Evolutionary conservation across 176 grass and related monocot genomes (phyloP), one percentile per base, ranked within the genome.

Genomic region (Bothriochloa decipiens): DNA sequence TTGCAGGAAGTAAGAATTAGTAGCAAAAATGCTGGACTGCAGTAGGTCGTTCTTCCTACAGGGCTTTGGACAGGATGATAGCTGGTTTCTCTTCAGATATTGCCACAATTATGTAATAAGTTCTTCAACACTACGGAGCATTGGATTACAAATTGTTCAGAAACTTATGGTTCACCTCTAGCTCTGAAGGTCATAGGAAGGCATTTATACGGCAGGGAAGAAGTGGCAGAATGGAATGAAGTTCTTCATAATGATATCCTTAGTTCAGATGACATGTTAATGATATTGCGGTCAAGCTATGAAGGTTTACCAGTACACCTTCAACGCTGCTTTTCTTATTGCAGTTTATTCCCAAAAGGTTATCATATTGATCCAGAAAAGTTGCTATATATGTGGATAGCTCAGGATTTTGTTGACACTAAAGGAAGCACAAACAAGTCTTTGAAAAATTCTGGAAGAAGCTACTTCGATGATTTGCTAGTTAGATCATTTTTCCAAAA

Each of bases 321-420:
- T 39, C 17, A 80, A 40, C 74, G 18, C 22, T 74, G 84, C 41
- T 86, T 86, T 81, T 58, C 41, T 32, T 86, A 86, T 50, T 86
- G 77, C 43, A 66, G 84, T 74, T 73, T 86, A 80, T 86, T 86
- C 43, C 77, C 42, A 3, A 81, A 86, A 53, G 41, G 11, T 74
- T 81, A 50, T 18, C 28, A 46, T 18, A 64, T 86, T 74, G 76
- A 86, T 65, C 68, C 77, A 11, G 22, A 80, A 2, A 86, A 9
- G 16, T 11, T 86, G 55, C 62, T 86, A n/a, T 36, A 64, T 32
- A 86, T 86, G 84, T 86, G 84, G 84, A 65, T 41, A 80, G 88
- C 88, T 29, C 79, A 83, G n/a, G 88, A 80, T 26, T 74, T 90
- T 78, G 45, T 90, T 75, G 74, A 45, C 12, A 45, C 4, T 11